Evolutionary conservation across 805 yeast species (phyloP).

Genomic region (Starmerella roubikii): DNA sequence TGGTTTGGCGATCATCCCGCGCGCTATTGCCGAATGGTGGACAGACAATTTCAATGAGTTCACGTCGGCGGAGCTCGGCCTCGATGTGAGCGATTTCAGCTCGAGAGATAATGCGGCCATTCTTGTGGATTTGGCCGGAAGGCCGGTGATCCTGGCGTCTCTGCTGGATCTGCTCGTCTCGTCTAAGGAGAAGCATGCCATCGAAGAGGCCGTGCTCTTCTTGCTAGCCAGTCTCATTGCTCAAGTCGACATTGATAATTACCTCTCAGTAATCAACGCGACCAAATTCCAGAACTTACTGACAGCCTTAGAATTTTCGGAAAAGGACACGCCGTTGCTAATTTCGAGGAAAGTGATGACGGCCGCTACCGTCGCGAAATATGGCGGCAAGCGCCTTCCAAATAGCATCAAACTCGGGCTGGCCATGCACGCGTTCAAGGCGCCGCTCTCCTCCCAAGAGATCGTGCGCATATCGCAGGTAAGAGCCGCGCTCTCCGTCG

Average conservation of each 20-base stretch:
- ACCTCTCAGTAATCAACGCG: conserved; percentile 1
- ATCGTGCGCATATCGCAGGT: conserved; percentile 12
- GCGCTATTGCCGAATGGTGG: conserved; percentile 34
- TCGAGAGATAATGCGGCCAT: conserved; percentile 53
- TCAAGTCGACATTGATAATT: conserved; percentile 16
- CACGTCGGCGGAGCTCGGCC: conserved; percentile 62
- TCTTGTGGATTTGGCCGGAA: conserved; percentile 38
- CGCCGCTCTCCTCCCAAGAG: conserved; percentile 3
- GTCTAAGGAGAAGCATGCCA: background rate
- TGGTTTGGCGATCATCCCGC: conserved; percentile 32
- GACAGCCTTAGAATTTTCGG: conserved; percentile 4
- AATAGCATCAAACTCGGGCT: conserved; percentile 11
- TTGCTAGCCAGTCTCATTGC: conserved; percentile 14
- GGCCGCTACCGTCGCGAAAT: conserved; percentile 18
- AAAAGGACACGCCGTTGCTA: conserved; percentile 5
- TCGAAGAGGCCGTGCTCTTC: conserved; percentile 16
- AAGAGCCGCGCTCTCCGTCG: conserved; percentile 8
- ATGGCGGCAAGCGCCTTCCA: conserved; percentile 13
- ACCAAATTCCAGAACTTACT: conserved; percentile 7
- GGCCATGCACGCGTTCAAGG: conserved; percentile 10
- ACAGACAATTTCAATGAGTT: conserved; percentile 50
- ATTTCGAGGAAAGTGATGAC: conserved; percentile 18
- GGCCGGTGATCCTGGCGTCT: conserved; percentile 11
- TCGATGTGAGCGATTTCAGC: conserved; percentile 36
- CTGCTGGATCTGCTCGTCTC: conserved; percentile 8